phyloP scores from a whole-genome alignment of 805 yeast genomes.

The Jamesozyma lodderae region DNA sequence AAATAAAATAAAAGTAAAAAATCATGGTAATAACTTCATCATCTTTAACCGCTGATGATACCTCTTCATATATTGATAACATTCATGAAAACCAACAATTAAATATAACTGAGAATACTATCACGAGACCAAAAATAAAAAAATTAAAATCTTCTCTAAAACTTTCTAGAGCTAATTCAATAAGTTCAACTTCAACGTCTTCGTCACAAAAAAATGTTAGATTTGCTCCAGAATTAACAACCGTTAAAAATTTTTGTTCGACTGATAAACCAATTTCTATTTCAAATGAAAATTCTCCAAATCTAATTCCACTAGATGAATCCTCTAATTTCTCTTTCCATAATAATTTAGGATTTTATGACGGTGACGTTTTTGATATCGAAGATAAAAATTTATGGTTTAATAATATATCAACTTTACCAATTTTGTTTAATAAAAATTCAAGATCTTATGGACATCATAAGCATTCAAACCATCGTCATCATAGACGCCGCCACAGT shows the following conservation, averaged over 20 bases:
- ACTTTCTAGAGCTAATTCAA: constrained; percentile 7
- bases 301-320: constrained; percentile 9
- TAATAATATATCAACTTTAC: not conserved
- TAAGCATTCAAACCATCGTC: no score
- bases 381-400: not conserved
- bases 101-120: no score
- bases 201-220: constrained; percentile 46
- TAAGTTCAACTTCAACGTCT: constrained; percentile 7
- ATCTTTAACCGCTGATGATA: no score
- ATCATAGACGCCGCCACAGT: not conserved
- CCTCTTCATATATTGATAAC: no score
- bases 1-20: no score
- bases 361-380: not conserved
- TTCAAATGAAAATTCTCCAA: constrained; percentile 42
- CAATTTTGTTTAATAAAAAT: not conserved
- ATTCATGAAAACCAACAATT: no score
- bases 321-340: not conserved
- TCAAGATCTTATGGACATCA: not conserved
- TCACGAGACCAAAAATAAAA: not conserved
- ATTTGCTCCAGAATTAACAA: constrained; percentile 53
- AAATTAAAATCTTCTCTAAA: constrained; percentile 24
- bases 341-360: not conserved
- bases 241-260: constrained; percentile 56
- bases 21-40: no score
- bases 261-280: constrained; percentile 53